These are phyloP conservation scores for Penicillium longicatenatum DNA, from an alignment of 495 filamentous ascomycete genomes.

Conservation along the genomic window DNA sequence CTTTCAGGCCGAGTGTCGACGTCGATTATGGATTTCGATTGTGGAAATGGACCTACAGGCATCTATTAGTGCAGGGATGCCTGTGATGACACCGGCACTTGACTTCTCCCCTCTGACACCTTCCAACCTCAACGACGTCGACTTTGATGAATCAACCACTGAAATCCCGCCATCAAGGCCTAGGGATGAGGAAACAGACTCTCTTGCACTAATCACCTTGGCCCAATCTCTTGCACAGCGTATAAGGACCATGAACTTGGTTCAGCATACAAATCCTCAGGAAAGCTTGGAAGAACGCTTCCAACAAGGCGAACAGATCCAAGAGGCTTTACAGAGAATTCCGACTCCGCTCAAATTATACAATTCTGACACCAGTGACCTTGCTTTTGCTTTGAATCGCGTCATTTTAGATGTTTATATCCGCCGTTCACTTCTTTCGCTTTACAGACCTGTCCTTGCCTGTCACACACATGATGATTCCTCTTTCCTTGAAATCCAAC, in stretches of 20 bases:
- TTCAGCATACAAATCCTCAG: constrained; percentile 7
- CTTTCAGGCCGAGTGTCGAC: constrained; percentile 39
- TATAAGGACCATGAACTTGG: constrained; percentile 16
- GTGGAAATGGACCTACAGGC: constrained; percentile 38
- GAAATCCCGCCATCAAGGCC: constrained; percentile 36
- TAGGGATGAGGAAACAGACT: constrained; percentile 24
- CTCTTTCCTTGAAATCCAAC: constrained; percentile 16
- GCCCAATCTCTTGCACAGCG: constrained; percentile 22
- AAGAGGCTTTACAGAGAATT: constrained; percentile 15
- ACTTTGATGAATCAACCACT: constrained; percentile 39
- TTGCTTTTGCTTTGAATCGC: constrained; percentile 13
- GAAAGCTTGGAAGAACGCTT: constrained; percentile 14
- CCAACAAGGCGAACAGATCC: constrained; percentile 14
- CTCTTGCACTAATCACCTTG: constrained; percentile 20
- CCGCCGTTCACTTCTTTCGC: constrained; percentile 28
- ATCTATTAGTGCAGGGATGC: constrained; percentile 42
- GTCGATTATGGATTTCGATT: constrained; percentile 48
- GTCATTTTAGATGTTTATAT: constrained; percentile 25
- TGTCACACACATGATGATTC: constrained; percentile 1
- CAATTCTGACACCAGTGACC: background rate
- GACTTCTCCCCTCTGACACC: constrained; percentile 27
- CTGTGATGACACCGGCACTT: constrained; percentile 32
- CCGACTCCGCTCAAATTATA: constrained; percentile 12
- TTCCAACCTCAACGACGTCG: constrained; percentile 42
- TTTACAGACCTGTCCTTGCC: constrained; percentile 21